phyloP scores from a whole-genome alignment of 257 asterid genomes.

The Salvia miltiorrhiza region DNA sequence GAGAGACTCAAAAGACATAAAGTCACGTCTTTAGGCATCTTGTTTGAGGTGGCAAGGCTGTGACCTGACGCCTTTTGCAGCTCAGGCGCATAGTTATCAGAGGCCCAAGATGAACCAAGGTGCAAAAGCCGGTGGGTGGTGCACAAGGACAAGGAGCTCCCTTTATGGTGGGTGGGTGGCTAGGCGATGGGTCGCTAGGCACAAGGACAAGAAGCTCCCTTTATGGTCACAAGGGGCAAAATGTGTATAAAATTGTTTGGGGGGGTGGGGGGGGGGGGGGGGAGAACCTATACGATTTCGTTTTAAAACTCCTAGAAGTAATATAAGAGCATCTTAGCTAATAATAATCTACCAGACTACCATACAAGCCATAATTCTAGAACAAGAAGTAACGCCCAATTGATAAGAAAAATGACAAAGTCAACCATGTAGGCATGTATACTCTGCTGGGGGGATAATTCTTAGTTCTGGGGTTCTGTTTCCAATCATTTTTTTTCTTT shows the following conservation, averaged over 20 bases:
- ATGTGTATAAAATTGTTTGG: not conserved
- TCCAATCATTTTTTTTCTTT: no score
- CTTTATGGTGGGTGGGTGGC: no score
- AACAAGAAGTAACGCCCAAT: no score
- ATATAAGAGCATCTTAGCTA: not conserved
- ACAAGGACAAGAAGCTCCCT: not conserved
- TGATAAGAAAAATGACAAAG: not conserved
- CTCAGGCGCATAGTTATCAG: not conserved
- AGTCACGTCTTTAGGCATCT: not conserved
- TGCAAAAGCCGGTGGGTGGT: not conserved
- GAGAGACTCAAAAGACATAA: not conserved
- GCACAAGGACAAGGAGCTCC: no score
- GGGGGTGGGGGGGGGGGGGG: rapidly evolving
- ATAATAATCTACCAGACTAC: not conserved
- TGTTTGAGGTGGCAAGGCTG: not conserved
- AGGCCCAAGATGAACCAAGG: not conserved
- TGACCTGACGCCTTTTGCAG: not conserved
- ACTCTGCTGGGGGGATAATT: no score
- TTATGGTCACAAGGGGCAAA: not conserved
- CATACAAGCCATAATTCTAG: not conserved
- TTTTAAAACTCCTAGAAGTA: not conserved
- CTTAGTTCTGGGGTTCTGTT: no score
- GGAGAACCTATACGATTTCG: not conserved
- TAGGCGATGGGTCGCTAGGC: no score
- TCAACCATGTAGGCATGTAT: no score